Percentiles rank a stretch among this genome's conserved stretches.
phyloP scores from a whole-genome alignment of 768 basidiomycete species.

The Panus rudis region DNA sequence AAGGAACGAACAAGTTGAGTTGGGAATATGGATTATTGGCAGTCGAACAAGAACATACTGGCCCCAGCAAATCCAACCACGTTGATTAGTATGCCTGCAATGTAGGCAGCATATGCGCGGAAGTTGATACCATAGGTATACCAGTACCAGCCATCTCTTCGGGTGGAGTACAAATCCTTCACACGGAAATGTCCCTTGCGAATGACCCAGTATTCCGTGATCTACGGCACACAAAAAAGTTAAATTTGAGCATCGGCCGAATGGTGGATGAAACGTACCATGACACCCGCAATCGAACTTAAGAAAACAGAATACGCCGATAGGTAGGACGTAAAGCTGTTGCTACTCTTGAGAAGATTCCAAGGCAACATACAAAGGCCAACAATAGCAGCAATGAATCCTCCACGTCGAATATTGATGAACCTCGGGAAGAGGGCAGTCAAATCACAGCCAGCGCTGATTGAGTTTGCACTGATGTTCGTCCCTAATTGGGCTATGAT shows the following conservation, averaged over 20 bases:
- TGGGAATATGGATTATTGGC: neutral
- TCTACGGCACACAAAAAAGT: constrained; percentile 29
- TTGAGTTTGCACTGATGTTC: constrained; percentile 77
- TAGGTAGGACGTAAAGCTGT: constrained; percentile 73
- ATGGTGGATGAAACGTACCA: constrained; percentile 36
- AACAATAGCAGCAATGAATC: constrained; percentile 74
- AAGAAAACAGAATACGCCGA: constrained; percentile 79
- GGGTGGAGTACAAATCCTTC: constrained; percentile 57
- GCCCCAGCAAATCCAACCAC: constrained; percentile 77
- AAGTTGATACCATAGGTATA: constrained; percentile 72
- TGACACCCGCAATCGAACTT: constrained; percentile 75
- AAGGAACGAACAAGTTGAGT: neutral
- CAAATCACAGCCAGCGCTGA: constrained; percentile 78
- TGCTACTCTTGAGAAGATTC: constrained; percentile 69
- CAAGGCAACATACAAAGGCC: constrained; percentile 73
- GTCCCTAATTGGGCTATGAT: constrained; percentile 76
- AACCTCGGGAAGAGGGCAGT: constrained; percentile 73
- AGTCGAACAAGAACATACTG: constrained; percentile 37
- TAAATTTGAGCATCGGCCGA: neutral
- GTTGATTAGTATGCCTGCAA: constrained; percentile 74
- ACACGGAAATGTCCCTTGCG: constrained; percentile 66
- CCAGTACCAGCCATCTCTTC: constrained; percentile 61
- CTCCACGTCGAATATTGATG: constrained; percentile 80
- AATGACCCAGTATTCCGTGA: constrained; percentile 74
- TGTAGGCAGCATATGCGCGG: constrained; percentile 60